Conservation (phyloP, 192 early-diverging fungal species). For the Coemansia sp. region DNA sequence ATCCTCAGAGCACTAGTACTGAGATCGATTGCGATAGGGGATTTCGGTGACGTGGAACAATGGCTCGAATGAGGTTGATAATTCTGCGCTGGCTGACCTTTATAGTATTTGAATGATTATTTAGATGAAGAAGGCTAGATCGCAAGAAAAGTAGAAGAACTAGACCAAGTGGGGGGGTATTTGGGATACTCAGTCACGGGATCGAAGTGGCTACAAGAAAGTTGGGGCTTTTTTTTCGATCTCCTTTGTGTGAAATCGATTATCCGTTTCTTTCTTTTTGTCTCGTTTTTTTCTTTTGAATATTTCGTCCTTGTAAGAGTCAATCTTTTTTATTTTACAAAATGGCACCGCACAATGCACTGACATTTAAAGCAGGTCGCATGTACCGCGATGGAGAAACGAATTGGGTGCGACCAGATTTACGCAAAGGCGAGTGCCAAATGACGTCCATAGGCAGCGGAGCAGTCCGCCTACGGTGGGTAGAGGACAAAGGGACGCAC, state of each 20-base stretch:
- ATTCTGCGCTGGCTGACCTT: not conserved
- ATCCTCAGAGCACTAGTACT: not conserved
- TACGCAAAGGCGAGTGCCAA: conserved; percentile 61
- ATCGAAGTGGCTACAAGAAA: too few relatives aligned
- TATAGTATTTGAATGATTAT: conserved; percentile 12
- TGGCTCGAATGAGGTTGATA: not conserved
- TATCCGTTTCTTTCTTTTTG: not conserved
- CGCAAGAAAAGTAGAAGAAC: too few relatives aligned
- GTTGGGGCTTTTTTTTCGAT: too few relatives aligned
- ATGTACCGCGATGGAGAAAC: conserved; percentile 64
- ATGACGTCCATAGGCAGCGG: conserved; percentile 61
- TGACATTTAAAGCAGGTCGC: conserved; percentile 70
- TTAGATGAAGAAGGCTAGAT: too few relatives aligned
- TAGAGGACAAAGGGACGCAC: conserved; percentile 54
- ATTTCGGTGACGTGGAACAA: not conserved
- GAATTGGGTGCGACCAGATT: conserved; percentile 70
- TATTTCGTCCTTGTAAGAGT: not conserved
- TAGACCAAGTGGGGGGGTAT: too few relatives aligned
- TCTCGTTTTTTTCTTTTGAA: not conserved
- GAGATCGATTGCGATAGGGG: not conserved
- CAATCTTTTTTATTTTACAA: not conserved
- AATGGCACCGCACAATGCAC: not conserved
- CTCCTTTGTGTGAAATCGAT: too few relatives aligned
- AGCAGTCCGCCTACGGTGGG: conserved; percentile 81
- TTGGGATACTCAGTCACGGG: too few relatives aligned